phyloP scores from a whole-genome alignment of 2,329 filamentous ascomycete species.

The Hymenoscyphus albidus region DNA sequence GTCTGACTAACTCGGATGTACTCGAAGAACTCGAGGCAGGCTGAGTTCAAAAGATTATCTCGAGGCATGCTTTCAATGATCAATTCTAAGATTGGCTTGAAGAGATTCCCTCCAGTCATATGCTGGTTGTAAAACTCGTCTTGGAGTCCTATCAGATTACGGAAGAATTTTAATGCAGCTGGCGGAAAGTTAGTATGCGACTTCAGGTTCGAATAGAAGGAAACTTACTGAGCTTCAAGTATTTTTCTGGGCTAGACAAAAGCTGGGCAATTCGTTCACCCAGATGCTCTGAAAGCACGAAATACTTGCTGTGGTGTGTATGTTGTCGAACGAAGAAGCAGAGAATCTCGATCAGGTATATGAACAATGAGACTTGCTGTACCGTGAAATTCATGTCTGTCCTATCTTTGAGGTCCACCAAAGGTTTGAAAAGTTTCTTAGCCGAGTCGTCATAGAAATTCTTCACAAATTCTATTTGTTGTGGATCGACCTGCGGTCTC shows the following conservation, averaged over 20 bases:
- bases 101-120: slow-evolving; percentile 73
- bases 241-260: slow-evolving; percentile 80
- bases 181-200: slow-evolving; percentile 11
- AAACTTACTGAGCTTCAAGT: slow-evolving; percentile 76
- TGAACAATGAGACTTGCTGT: slow-evolving; percentile 84
- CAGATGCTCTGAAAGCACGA: slow-evolving; percentile 76
- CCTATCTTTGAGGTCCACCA: slow-evolving; percentile 73
- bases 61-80: slow-evolving; percentile 81
- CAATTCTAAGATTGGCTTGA: slow-evolving; percentile 81
- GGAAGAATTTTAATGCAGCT: slow-evolving; percentile 93
- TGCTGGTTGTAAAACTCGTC: slow-evolving; percentile 90
- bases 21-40: slow-evolving; percentile 90
- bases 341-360: slow-evolving; percentile 86
- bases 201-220: not conserved
- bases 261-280: slow-evolving; percentile 78
- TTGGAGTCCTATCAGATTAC: slow-evolving; percentile 76
- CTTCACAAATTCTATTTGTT: slow-evolving; percentile 81
- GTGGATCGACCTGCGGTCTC: slow-evolving; percentile 58
- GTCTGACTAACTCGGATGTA: slow-evolving; percentile 79
- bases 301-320: slow-evolving; percentile 79
- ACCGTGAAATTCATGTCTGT: slow-evolving; percentile 68
- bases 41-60: slow-evolving; percentile 91
- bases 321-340: slow-evolving; percentile 93
- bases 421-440: slow-evolving; percentile 77
- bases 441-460: slow-evolving; percentile 89